Evolutionary conservation across 2,329 filamentous ascomycete genomes (phyloP).

Genomic region (Thelonectria rubi): DNA sequence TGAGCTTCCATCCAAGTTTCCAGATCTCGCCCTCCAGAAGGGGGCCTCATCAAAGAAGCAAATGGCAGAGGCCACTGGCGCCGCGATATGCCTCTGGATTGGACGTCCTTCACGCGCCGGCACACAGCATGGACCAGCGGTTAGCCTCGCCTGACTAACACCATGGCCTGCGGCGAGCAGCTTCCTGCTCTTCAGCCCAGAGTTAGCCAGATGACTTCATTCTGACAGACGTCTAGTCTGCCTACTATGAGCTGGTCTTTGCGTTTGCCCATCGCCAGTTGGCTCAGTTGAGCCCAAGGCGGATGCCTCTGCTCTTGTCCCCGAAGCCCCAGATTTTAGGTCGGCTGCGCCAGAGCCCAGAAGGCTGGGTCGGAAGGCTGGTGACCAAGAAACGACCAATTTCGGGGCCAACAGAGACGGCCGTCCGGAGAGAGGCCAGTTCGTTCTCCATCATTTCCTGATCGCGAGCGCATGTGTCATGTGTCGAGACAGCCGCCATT

Average conservation of each 20-base stretch:
- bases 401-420: slow-evolving; percentile 7
- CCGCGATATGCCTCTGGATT: slow-evolving; percentile 32
- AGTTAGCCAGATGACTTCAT: slow-evolving; percentile 5
- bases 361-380: slow-evolving; percentile 14
- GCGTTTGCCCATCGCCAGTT: not conserved
- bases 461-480: slow-evolving; percentile 15
- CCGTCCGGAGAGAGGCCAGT: slow-evolving; percentile 5
- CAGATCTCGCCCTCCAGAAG: slow-evolving; percentile 12
- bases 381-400: slow-evolving; percentile 11
- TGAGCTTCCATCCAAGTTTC: slow-evolving; percentile 15
- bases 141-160: slow-evolving; percentile 4
- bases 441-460: slow-evolving; percentile 19
- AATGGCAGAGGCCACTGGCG: slow-evolving; percentile 20
- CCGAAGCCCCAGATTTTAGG: slow-evolving; percentile 17
- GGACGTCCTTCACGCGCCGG: slow-evolving; percentile 28
- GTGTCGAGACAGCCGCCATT: slow-evolving; percentile 7
- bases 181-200: slow-evolving; percentile 8
- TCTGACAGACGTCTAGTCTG: slow-evolving; percentile 14
- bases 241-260: not conserved
- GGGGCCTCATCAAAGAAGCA: slow-evolving; percentile 21
- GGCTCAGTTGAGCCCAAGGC: slow-evolving; percentile 5
- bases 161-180: slow-evolving; percentile 5
- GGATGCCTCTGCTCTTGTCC: slow-evolving; percentile 2
- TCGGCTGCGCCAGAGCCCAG: slow-evolving; percentile 6
- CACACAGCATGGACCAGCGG: slow-evolving; percentile 24